Evolutionary conservation across 2,329 filamentous ascomycete species (phyloP), one percentile per base, ranked within the genome.

Genomic region (Penicillium sp.): DNA sequence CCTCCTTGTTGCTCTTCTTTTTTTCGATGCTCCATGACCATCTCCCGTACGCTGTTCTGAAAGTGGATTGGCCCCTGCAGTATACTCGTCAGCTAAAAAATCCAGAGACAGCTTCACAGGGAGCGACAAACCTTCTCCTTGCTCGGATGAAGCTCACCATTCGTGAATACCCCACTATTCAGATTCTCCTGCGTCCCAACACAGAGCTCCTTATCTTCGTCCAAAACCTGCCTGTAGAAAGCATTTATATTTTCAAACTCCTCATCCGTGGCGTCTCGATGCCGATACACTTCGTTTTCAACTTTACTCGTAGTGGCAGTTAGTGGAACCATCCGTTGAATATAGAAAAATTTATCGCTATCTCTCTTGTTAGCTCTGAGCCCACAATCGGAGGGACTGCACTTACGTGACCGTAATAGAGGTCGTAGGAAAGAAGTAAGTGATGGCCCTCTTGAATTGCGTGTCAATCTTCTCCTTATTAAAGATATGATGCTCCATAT

Each of bases 161-260:
- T 87, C 66, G 85, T 73, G 59, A 86, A 88, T 41, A 86, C 79
- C 6, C 85, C 84, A 0, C 80, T 75, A 67, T 82, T 82, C 59
- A 87, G 74, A 69, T 87, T 88, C 66, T 77, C 77, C 66, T 88
- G 85, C 0, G 83, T 80, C 5, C 77, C 79, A 62, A 80, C 75
- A 72, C 84, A 87, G 11, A 88, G 79, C 16, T 81, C 76, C 64
- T 86, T 86, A 72, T 88, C 86, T 68, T 88, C 85, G 1, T 79
- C 79, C 77, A 87, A 82, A 67, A 88, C 80, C 46, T 83, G 82
- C 71, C 84, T 84, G 74, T 86, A 88, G 61, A 86, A 84, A 46
- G 79, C 72, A 68, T 79, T 81, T 69, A 87, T 83, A 54, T 78
- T 70, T 6, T 78, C 72, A 63, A 87, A 87, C 56, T 85, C 80